These are phyloP conservation scores for Colletotrichum sp. DNA, from an alignment of 2,329 filamentous ascomycete species.

Conservation along the genomic window DNA sequence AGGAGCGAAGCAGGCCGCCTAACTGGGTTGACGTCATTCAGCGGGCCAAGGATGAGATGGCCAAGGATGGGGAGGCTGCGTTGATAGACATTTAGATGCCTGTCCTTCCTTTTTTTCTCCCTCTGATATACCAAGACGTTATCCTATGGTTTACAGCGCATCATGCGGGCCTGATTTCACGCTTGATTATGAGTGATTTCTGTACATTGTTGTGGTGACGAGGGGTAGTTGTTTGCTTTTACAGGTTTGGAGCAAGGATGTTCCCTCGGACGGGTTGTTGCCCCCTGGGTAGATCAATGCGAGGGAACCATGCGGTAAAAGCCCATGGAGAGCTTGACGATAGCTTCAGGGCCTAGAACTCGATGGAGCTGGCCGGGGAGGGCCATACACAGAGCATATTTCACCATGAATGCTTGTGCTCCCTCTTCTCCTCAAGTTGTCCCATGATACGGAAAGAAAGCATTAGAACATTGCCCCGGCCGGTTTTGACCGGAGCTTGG, in stretches of 20 bases:
- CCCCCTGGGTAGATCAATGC: slow-evolving; percentile 10
- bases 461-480: background rate
- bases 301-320: background rate
- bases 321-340: background rate
- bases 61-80: slow-evolving; percentile 10
- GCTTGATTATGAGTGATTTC: background rate
- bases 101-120: background rate
- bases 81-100: slow-evolving; percentile 18
- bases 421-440: background rate
- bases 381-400: fast-evolving
- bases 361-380: background rate
- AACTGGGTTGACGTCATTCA: slow-evolving; percentile 52
- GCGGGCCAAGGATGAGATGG: slow-evolving; percentile 31
- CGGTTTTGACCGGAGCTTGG: background rate
- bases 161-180: background rate
- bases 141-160: background rate
- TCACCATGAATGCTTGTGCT: background rate
- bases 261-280: fast-evolving
- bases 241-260: background rate
- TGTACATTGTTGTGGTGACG: background rate
- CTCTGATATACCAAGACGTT: background rate
- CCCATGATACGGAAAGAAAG: too few species aligned
- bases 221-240: background rate
- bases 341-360: background rate
- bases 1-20: slow-evolving; percentile 36